Base-by-base conservation (phyloP, 331 rosid genomes). In the Dryas integrifolia region DNA sequence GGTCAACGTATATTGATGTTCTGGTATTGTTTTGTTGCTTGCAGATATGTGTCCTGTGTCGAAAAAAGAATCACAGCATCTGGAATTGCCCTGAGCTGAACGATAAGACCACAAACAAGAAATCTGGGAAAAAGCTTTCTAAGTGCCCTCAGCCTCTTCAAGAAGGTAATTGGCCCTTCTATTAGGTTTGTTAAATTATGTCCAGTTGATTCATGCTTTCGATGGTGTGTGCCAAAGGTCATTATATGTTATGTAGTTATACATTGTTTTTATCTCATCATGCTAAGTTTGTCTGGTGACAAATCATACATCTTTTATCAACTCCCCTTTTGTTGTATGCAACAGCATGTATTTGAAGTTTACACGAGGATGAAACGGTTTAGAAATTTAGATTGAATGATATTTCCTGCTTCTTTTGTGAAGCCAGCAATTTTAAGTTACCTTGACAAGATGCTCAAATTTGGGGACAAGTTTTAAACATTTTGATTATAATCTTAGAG, bases 31-130 rank as follows among this genome's bases (percentile, higher is more conserved):
- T 73, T 44, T 68, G 79, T 55, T 66, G 11, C 66, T 74, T 82
- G 75, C 79, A 92, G 98, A 89, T 89, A 77, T 95, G 98, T 82
- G 84, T 95, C 72, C 88, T 92, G 53, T 95, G 98, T 81, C 77
- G 98, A 57, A 53, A 76, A 40, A 96, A 88, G 0, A 97, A 96
- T 50, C 98, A 95, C 63, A 75, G 92, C 72, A 86, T 92, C 4
- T 81, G 82, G 77, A 88, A 86, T 69, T 95, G 98, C 76, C 93
- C 96, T 5, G 72, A 83, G 77, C 81, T 82, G 65, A 67, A 66
- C 48, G 85, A 77, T 41, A 82, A 57, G 13, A 56, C 74, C 5
- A 56, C 45, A 14, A 87, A 85, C 43, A 79, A 55, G 67, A 88
- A 85, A 40, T 24, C 65, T 35, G 88, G 97, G 51, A 87, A 90